A percentile compares a stretch with the other conserved stretches of the same genome.
Conservation (phyloP, 2,329 filamentous ascomycete species). For the Fusarium sp. region DNA sequence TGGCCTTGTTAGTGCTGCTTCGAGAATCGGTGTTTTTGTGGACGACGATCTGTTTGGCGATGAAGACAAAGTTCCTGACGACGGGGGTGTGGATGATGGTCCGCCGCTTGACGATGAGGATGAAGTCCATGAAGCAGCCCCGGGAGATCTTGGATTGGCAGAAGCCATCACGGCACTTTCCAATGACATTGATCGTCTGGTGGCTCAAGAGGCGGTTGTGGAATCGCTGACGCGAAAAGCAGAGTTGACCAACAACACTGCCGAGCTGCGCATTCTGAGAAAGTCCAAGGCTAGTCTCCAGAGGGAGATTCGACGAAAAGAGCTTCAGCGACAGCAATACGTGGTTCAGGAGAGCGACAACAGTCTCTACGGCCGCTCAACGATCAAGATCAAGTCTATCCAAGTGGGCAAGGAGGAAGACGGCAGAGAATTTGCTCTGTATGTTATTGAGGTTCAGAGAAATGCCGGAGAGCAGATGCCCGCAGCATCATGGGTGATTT, state of each 20-base stretch:
- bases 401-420: constrained; percentile 92
- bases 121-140: constrained; percentile 90
- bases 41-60: constrained; percentile 94
- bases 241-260: constrained; percentile 94
- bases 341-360: constrained; percentile 98
- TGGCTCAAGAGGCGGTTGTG: constrained; percentile 86
- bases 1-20: constrained; percentile 86
- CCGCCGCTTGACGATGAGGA: constrained; percentile 70
- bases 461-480: constrained; percentile 95
- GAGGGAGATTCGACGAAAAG: constrained; percentile 90
- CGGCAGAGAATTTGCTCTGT: constrained; percentile 91
- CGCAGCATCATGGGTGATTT: constrained; percentile 91
- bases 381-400: constrained; percentile 87
- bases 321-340: constrained; percentile 95
- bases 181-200: constrained; percentile 86
- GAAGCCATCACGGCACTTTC: constrained; percentile 92
- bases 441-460: constrained; percentile 88
- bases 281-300: constrained; percentile 95
- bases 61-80: constrained; percentile 84
- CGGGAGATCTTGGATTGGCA: constrained; percentile 89
- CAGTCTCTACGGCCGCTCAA: constrained; percentile 90
- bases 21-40: constrained; percentile 88
- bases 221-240: constrained; percentile 93
- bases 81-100: constrained; percentile 71
- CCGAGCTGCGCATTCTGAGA: constrained; percentile 86